These are phyloP conservation scores for Globisporangium irregulare DNA, from an alignment of 352 stramenopile genomes.

Conservation along the genomic window DNA sequence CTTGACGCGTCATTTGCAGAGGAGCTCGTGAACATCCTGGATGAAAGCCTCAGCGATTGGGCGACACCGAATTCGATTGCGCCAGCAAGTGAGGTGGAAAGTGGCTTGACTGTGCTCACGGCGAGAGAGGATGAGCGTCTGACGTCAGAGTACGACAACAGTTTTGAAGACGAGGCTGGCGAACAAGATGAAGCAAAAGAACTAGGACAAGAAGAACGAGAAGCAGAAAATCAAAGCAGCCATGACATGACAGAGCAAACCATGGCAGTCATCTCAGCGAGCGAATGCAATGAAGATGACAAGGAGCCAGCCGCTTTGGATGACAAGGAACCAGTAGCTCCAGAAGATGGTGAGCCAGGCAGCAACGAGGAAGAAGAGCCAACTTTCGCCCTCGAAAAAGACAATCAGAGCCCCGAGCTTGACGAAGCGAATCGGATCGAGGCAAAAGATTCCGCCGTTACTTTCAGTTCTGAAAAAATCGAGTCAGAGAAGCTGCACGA, in stretches of 20 bases:
- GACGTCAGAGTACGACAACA: constrained; percentile 44
- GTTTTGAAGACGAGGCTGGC: constrained; percentile 38
- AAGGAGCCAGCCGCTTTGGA: background rate
- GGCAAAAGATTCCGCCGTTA: background rate
- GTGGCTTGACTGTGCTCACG: background rate
- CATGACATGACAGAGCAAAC: background rate
- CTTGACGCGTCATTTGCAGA: constrained; percentile 14
- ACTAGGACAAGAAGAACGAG: constrained; percentile 8
- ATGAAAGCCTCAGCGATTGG: constrained; percentile 50
- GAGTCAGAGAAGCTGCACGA: background rate
- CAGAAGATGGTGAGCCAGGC: background rate
- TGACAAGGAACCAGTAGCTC: background rate
- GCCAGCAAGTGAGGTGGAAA: background rate
- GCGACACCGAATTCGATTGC: background rate
- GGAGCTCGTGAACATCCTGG: constrained; percentile 57
- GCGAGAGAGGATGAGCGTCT: constrained; percentile 8
- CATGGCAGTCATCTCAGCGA: background rate
- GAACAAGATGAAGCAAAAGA: background rate
- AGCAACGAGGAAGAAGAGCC: constrained; percentile 3
- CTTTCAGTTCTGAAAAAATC: background rate
- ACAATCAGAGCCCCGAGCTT: constrained; percentile 4
- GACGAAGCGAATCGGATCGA: background rate
- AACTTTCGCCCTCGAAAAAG: background rate
- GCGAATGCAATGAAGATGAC: background rate
- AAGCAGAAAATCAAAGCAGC: constrained; percentile 11